Percentiles rank a stretch among this genome's conserved stretches.
These are phyloP conservation scores for Hanseniaspora mollemarum DNA, from an alignment of 805 yeast species.

Conservation along the genomic window DNA sequence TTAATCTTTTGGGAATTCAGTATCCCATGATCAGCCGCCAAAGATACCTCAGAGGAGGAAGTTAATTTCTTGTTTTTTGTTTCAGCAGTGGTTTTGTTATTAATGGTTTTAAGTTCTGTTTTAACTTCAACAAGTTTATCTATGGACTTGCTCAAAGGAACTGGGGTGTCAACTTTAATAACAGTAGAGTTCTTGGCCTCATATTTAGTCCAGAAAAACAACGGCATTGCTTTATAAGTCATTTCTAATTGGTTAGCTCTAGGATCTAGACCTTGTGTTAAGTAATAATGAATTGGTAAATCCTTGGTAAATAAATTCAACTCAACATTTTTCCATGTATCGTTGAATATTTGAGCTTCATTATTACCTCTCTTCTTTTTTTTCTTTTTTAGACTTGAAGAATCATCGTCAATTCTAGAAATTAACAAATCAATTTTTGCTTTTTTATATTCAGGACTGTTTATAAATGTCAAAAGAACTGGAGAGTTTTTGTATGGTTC, in stretches of 20 bases:
- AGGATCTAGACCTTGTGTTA: not conserved
- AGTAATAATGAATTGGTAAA: not conserved
- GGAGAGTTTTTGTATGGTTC: not conserved
- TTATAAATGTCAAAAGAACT: not conserved
- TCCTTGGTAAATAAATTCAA: not conserved
- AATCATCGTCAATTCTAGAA: not conserved
- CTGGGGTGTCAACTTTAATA: not conserved
- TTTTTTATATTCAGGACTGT: slow-evolving; percentile 1
- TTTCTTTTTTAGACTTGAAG: not conserved
- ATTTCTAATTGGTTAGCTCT: not conserved
- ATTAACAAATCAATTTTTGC: slow-evolving; percentile 5
- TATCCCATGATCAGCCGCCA: too few species aligned
- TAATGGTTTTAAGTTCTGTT: not conserved
- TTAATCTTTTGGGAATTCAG: not conserved
- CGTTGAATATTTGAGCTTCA: not conserved
- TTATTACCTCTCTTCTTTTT: not conserved
- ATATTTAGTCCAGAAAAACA: slow-evolving; percentile 1
- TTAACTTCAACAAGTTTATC: not conserved
- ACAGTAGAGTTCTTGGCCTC: not conserved
- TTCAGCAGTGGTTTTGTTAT: not conserved
- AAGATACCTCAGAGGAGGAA: too few species aligned
- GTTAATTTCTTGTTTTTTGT: not conserved
- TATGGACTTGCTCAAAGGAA: too few species aligned
- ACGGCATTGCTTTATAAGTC: not conserved
- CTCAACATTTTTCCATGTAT: not conserved